Base-by-base conservation (phyloP, 495 filamentous ascomycete species). In the Physcia stellaris region DNA sequence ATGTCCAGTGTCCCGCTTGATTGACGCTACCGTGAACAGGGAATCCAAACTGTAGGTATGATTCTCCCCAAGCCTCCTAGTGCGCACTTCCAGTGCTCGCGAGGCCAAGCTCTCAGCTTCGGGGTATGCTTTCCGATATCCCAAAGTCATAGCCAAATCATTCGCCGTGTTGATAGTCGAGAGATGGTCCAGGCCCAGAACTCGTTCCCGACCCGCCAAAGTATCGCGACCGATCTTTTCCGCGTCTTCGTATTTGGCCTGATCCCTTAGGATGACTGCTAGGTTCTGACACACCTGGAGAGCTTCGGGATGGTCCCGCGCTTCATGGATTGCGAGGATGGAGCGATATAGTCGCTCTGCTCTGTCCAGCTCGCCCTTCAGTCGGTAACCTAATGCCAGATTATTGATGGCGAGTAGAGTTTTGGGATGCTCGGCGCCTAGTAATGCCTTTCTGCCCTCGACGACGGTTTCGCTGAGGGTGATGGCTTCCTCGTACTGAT, bases 291-390 rank as follows among this genome's bases (percentile, higher is more conserved):
- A 2, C 6, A 24, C 35, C 42, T 59, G 46, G 13, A 71, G 48
- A 11, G 62, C 63, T 19, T 49, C 2, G 18, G 57, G 58, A 55
- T 70, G 56, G 15, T 62, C 51, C 6, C 30, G 29, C 6, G n/a
- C 16, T 16, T 31, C 6, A 16, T 31, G 28, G 16, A 16, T 16
- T 13, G 28, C 28, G 16, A n/a, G 16, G 28, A 31, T 16, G 16
- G n/a, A n/a, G n/a, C 28, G 28, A 16, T 31, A 31, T 13, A 31
- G 28, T 16, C 16, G n/a, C 16, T 31, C 28, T 31, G 28, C 28
- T 16, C 28, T 31, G n/a, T 2, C 1, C 28, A 31, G 28, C 28
- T 31, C 28, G 16, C 28, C 28, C 16, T 31, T 31, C 28, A 31
- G 28, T 13, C 28, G 28, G 16, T 31, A 31, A 2, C 28, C 28